These are phyloP conservation scores for Mycena chlorophos DNA, from an alignment of 768 basidiomycete genomes.

Conservation along the genomic window DNA sequence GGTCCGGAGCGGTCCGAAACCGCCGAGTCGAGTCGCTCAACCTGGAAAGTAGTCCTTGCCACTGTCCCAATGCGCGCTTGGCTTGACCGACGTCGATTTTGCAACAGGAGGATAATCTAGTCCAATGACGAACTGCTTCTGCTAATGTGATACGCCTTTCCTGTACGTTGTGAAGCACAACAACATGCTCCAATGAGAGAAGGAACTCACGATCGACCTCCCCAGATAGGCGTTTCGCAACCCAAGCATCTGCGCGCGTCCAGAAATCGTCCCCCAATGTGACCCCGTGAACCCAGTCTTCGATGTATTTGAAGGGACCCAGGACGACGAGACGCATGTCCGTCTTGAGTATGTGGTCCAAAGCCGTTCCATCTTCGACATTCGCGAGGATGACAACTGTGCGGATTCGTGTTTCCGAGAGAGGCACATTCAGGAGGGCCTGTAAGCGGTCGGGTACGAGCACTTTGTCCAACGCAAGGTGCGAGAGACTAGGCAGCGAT, in stretches of 20 bases:
- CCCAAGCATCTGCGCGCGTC: background rate
- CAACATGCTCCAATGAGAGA: no score
- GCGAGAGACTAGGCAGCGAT: background rate
- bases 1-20: no score
- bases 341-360: background rate
- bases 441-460: background rate
- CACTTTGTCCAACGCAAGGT: background rate
- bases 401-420: background rate
- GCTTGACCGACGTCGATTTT: no score
- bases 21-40: no score
- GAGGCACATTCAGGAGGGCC: background rate
- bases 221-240: background rate
- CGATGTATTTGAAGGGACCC: background rate
- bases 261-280: background rate
- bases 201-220: slow-evolving; percentile 5
- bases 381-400: background rate
- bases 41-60: no score
- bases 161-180: no score
- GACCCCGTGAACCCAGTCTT: slow-evolving; percentile 1
- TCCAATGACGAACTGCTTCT: no score
- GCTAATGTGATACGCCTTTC: no score
- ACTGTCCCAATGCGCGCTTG: no score
- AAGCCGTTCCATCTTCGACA: background rate
- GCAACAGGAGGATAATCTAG: no score
- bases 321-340: background rate